These are phyloP conservation scores for Epichloe baconii DNA, from an alignment of 2,329 filamentous ascomycete genomes.

Conservation along the genomic window DNA sequence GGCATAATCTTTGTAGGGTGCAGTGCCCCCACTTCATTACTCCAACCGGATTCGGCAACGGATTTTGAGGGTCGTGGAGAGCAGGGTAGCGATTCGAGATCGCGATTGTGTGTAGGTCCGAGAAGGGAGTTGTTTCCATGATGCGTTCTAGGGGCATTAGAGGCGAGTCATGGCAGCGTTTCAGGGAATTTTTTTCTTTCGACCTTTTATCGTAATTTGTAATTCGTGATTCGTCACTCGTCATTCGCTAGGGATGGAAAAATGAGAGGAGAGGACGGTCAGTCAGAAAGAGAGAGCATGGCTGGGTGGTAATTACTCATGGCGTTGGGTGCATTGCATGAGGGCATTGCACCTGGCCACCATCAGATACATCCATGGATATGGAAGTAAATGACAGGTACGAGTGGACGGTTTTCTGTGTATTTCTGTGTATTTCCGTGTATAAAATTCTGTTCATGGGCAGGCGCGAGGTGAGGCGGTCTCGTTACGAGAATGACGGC, in stretches of 20 bases:
- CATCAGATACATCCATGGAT: too few species aligned
- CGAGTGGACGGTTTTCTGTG: too few species aligned
- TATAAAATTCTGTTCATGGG: background rate
- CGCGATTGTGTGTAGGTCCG: background rate
- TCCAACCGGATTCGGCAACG: background rate
- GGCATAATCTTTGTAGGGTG: conserved; percentile 48
- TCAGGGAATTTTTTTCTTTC: background rate
- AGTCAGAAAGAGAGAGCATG: too few species aligned
- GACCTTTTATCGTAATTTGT: too few species aligned
- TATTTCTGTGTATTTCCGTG: too few species aligned
- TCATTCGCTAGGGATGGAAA: too few species aligned
- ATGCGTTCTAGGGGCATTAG: background rate
- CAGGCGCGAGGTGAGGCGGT: background rate
- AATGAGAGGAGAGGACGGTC: too few species aligned
- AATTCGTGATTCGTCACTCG: too few species aligned
- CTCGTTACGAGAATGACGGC: background rate
- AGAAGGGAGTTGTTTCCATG: background rate
- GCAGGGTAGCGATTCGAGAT: background rate
- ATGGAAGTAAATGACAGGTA: too few species aligned
- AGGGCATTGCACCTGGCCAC: too few species aligned
- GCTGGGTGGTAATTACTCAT: too few species aligned
- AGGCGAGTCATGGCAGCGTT: background rate
- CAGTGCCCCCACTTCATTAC: background rate
- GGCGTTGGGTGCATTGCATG: too few species aligned
- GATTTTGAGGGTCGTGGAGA: background rate